These are phyloP conservation scores for Suillus hirtellus DNA, from an alignment of 768 basidiomycete species.

Conservation along the genomic window DNA sequence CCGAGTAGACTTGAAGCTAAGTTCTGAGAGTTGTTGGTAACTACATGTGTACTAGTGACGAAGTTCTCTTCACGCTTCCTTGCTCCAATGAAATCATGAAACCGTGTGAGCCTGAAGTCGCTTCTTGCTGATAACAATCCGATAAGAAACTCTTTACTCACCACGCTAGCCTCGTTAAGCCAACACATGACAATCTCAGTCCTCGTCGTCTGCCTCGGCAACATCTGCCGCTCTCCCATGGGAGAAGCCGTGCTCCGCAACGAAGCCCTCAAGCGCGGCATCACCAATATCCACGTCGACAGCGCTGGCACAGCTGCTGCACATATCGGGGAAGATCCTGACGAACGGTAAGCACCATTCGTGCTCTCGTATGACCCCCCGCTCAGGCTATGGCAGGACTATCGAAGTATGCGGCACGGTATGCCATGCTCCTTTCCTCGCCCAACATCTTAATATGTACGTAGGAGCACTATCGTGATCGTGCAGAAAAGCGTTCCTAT, in stretches of 20 bases:
- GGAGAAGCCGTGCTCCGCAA: constrained; percentile 84
- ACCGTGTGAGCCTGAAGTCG: not conserved
- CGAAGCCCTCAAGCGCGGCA: constrained; percentile 61
- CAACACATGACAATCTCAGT: constrained; percentile 45
- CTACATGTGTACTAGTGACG: not conserved
- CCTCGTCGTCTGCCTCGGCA: constrained; percentile 78
- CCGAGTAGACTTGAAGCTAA: not conserved
- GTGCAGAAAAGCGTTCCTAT: constrained; percentile 75
- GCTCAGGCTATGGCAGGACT: constrained; percentile 45
- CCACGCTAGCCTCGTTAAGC: not conserved
- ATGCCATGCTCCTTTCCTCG: constrained; percentile 2
- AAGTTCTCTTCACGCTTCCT: not conserved
- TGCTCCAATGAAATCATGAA: not conserved
- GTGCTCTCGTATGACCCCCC: not conserved
- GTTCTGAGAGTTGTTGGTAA: not conserved
- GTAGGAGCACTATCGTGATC: not conserved
- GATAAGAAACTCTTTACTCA: too few relatives aligned
- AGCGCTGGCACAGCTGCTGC: constrained; percentile 86
- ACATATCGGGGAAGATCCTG: constrained; percentile 82
- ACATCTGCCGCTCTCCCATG: constrained; percentile 91
- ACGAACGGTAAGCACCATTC: constrained; percentile 59
- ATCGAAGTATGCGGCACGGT: constrained; percentile 73
- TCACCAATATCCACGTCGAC: constrained; percentile 66
- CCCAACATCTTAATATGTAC: not conserved
- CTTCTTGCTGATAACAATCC: not conserved